Percentiles rank a stretch among this genome's conserved stretches.
These are phyloP conservation scores for Quercus parvula DNA, from an alignment of 306 rosid species.

Conservation along the genomic window DNA sequence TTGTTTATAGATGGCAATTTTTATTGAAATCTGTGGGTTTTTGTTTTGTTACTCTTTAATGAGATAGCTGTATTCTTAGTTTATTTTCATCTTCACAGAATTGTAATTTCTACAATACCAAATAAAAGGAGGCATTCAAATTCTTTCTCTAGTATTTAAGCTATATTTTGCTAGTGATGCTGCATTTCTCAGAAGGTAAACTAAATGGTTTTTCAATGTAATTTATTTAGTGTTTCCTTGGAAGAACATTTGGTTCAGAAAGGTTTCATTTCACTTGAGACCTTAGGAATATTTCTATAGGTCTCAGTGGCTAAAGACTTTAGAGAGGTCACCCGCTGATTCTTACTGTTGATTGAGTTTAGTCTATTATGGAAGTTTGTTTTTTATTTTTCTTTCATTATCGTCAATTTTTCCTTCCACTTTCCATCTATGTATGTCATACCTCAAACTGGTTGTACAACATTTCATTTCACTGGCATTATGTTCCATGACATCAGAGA, in stretches of 20 bases:
- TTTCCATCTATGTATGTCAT: not conserved
- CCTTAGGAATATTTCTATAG: no score
- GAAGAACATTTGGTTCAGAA: no score
- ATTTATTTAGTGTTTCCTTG: not conserved
- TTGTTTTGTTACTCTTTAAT: slow-evolving; percentile 2
- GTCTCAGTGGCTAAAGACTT: no score
- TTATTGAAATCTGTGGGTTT: slow-evolving; percentile 18
- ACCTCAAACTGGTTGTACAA: not conserved
- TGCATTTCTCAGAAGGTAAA: not conserved
- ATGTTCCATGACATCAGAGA: slow-evolving; percentile 14
- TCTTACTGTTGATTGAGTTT: no score
- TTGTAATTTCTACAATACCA: not conserved
- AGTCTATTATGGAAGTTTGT: not conserved
- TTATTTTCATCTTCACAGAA: not conserved
- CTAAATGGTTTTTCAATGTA: not conserved
- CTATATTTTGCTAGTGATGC: slow-evolving; percentile 1
- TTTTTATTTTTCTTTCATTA: not conserved
- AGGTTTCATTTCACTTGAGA: no score
- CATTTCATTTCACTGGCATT: slow-evolving; percentile 1
- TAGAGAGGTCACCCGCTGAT: no score
- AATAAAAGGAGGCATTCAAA: not conserved
- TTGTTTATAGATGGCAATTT: slow-evolving; percentile 38
- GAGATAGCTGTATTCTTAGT: not conserved
- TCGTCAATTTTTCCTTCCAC: not conserved
- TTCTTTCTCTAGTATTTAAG: slow-evolving; percentile 11